Base-by-base conservation (phyloP, 2,329 filamentous ascomycete species). In the Fusarium domesticum region DNA sequence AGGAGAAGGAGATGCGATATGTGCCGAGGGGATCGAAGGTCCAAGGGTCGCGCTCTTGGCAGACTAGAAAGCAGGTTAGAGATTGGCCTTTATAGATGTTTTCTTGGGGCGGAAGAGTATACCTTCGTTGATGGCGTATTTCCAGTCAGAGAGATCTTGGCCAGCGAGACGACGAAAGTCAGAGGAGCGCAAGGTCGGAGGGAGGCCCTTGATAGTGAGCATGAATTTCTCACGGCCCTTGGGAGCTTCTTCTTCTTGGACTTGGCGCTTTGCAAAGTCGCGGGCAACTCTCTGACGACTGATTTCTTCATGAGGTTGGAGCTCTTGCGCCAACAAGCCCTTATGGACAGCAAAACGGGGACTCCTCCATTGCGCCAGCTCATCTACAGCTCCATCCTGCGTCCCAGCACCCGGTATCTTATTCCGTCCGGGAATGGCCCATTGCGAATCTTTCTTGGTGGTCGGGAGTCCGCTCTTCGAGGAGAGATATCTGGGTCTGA, bases 141-240 rank as follows among this genome's bases (percentile, higher is more conserved):
- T 73, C 86, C 87, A 90, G 32, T 76, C 76, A 49, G 85, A 80
- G 25, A 91, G 76, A 54, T 87, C 80, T 56, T 75, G 78, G 2
- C 77, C 76, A 5, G 81, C 75, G 15, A 90, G 66, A 43, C 86
- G 82, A 51, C 80, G 75, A 65, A 92, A 91, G 67, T 92, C 87
- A 53, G 76, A 78, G 55, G 84, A 78, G 16, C 73, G 71, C 34
- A 91, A 73, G 16, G 77, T 75, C 44, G 74, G 74, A 56, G 78
- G 80, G 6, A 80, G 75, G 31, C 79, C 76, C 16, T 71, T 71
- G 30, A 90, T 66, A 33, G 83, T 70, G 32, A 91, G 71, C 56
- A 75, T 71, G 47, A 53, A 28, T 17, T 33, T 32, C 17, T 35
- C 25, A 17, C 19, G 19, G 11, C 7, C 19, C 10, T 35, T 23